Evolutionary conservation across 345 rosid genomes (phyloP).

Genomic region (Aquilaria yunnanensis): DNA sequence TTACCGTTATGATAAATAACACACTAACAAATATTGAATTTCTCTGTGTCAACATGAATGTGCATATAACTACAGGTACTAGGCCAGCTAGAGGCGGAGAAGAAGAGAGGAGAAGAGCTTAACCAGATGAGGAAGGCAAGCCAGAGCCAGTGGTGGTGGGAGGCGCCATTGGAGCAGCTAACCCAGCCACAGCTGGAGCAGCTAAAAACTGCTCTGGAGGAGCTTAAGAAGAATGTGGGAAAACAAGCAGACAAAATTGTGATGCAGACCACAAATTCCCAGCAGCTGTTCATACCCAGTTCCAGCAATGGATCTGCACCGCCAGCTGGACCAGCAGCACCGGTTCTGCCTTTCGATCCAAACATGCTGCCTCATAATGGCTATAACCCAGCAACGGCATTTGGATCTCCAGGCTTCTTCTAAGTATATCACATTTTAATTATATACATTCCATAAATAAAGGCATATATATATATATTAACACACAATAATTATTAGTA

Average conservation of each 20-base stretch:
- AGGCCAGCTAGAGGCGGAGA: slow-evolving; percentile 40
- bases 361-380: slow-evolving; percentile 9
- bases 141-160: slow-evolving; percentile 43
- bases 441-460: not conserved
- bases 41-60: too few relatives aligned
- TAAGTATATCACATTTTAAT: not conserved
- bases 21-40: too few relatives aligned
- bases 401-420: slow-evolving; percentile 11
- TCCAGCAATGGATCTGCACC: slow-evolving; percentile 12
- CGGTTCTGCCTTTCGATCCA: slow-evolving; percentile 5
- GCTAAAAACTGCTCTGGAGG: slow-evolving; percentile 28
- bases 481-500: too few relatives aligned
- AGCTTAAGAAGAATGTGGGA: slow-evolving; percentile 30
- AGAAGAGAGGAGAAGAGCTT: slow-evolving; percentile 30
- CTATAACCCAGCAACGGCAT: slow-evolving; percentile 1
- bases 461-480: not conserved
- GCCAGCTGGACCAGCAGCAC: not conserved
- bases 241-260: slow-evolving; percentile 23
- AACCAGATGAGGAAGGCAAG: slow-evolving; percentile 19
- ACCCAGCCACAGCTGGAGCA: slow-evolving; percentile 25
- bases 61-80: slow-evolving; percentile 11
- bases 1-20: too few relatives aligned
- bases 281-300: slow-evolving; percentile 13
- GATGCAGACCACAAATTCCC: slow-evolving; percentile 11
- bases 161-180: slow-evolving; percentile 30